Conservation (phyloP, 2,329 filamentous ascomycete genomes). For the Raffaelea ambrosiae region DNA sequence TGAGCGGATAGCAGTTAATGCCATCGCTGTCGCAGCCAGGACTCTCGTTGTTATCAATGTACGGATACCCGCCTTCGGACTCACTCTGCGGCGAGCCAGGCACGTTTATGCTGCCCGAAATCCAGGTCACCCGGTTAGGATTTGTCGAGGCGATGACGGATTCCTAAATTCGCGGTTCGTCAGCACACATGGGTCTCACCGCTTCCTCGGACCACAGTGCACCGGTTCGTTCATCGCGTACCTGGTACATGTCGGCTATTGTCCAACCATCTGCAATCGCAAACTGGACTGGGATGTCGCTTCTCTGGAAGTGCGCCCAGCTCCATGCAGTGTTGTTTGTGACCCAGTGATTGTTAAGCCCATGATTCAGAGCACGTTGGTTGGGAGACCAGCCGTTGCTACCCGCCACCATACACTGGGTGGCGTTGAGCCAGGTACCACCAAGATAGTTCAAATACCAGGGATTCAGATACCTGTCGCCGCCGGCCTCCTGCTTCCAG, state of each 20-base stretch:
- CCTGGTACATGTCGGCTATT: conserved; percentile 45
- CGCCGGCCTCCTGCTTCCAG: conserved; percentile 2
- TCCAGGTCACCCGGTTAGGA: conserved; percentile 42
- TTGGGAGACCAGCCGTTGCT: conserved; percentile 43
- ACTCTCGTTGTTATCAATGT: conserved; percentile 41
- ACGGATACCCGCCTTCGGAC: conserved; percentile 32
- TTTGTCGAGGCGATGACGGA: conserved; percentile 40
- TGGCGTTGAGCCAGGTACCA: conserved; percentile 37
- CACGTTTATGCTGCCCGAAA: conserved; percentile 42
- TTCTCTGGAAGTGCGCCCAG: conserved; percentile 40
- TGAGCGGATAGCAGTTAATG: conserved; percentile 36
- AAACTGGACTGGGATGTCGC: conserved; percentile 47
- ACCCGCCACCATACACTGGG: conserved; percentile 45
- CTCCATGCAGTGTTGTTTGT: conserved; percentile 44
- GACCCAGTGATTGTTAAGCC: conserved; percentile 45
- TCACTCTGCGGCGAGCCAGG: conserved; percentile 34
- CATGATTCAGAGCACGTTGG: conserved; percentile 41
- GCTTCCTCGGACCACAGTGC: too few species aligned
- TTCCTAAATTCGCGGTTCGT: conserved; percentile 14
- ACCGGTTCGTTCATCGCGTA: too few species aligned
- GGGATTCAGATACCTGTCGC: conserved; percentile 27
- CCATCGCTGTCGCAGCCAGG: conserved; percentile 29
- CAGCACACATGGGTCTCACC: too few species aligned
- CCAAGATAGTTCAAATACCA: conserved; percentile 48
- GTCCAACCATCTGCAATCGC: conserved; percentile 46